Evolutionary conservation across 1,139 yeast genomes (phyloP), one percentile per base, ranked within the genome.

Genomic region (Pichia cactophila): DNA sequence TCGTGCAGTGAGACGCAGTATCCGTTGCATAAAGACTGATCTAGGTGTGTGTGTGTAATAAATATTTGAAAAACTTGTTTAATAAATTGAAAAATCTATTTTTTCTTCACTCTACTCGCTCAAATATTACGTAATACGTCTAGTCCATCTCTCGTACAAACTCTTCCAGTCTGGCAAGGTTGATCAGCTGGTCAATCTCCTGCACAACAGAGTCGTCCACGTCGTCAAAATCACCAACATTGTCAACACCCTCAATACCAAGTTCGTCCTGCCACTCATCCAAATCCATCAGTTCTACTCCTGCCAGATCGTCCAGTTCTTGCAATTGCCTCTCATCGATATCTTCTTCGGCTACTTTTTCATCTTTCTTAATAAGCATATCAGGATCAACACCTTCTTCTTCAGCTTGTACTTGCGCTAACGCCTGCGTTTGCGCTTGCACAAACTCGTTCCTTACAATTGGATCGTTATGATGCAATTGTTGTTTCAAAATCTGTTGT

Each of bases 161-260:
- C 16, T 37, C 47, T 20, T 44, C 50, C 23, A 47, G 28, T 14
- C 50, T 31, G 5, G 42, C 44, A 11, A 44, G 41, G n/a, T 44
- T 51, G 42, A 46, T 48, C 37, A 39, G 23, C 33, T 46, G 46
- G 41, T 49, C 45, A n/a, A 48, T 28, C 41, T 48, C 47, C 12
- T 40, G 41, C 12, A 23, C 35, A 33, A 33, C 26, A 40, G 26
- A 41, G 31, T 35, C 28, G 33, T 16, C 41, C 12, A 9, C 23
- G 17, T 14, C 33, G 11, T 9, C 31, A 28, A 8, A 4, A 11
- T 28, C 31, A 23, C 23, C 23, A 23, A 23, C 23, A 5, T 23
- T 28, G 31, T 11, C 31, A 8, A 28, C 40, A n/a, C 6, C 5
- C 16, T 12, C 26, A 37, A 8, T 8, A 3, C 26, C 40, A 37